phyloP scores from a whole-genome alignment of 345 rosid species.

The Laguncularia racemosa region DNA sequence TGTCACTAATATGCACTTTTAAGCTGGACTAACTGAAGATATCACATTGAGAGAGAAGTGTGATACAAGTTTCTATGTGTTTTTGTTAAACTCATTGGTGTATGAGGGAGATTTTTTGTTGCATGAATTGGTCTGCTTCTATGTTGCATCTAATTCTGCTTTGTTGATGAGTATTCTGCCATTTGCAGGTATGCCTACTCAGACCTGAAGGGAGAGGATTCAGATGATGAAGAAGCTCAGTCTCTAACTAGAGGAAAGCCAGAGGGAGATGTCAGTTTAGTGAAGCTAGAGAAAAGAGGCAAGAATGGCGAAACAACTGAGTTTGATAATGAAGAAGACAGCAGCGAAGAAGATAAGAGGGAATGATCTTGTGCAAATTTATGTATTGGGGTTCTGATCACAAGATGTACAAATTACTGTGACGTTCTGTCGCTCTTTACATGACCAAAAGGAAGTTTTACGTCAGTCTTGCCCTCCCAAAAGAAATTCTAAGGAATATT shows the following conservation, averaged over 20 bases:
- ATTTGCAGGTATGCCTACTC: slow-evolving; percentile 73
- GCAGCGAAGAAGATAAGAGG: slow-evolving; percentile 67
- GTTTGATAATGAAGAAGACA: slow-evolving; percentile 41
- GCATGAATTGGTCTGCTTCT: too few relatives aligned
- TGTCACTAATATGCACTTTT: too few relatives aligned
- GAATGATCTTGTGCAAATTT: slow-evolving; percentile 22
- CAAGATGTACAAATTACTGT: background rate
- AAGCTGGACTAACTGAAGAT: too few relatives aligned
- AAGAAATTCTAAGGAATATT: too few relatives aligned
- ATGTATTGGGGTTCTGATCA: background rate
- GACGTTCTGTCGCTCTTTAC: background rate
- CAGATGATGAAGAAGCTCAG: slow-evolving; percentile 59
- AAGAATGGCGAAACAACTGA: slow-evolving; percentile 7
- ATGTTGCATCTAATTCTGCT: background rate
- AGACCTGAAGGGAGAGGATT: slow-evolving; percentile 55
- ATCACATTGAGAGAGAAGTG: too few relatives aligned
- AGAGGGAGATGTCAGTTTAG: slow-evolving; percentile 65
- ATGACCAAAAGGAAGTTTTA: background rate
- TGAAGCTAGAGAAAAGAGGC: slow-evolving; percentile 42
- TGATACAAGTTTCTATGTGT: too few relatives aligned
- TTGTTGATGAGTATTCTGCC: slow-evolving; percentile 8
- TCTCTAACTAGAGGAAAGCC: slow-evolving; percentile 56
- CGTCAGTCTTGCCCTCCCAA: too few relatives aligned
- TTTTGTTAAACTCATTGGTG: too few relatives aligned
- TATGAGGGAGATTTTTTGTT: too few relatives aligned